Percentiles rank a stretch among this genome's conserved stretches.
Conservation (phyloP, 306 rosid genomes). For the Citrullus amarus region DNA sequence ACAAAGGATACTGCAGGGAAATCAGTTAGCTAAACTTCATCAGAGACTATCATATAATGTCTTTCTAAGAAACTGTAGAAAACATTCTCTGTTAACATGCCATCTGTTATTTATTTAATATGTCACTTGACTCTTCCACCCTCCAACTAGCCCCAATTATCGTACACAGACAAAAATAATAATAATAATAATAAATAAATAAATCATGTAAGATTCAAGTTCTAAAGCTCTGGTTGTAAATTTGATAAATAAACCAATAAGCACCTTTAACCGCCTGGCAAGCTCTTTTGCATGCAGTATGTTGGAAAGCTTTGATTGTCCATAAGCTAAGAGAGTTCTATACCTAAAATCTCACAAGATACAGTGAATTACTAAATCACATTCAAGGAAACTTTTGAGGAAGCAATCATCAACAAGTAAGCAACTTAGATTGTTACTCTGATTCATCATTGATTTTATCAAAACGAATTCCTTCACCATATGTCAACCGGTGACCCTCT, state of each 20-base stretch:
- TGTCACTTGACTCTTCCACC: background rate
- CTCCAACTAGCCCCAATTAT: background rate
- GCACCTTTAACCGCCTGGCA: slow-evolving; percentile 68
- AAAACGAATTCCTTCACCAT: slow-evolving; percentile 45
- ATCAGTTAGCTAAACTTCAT: background rate
- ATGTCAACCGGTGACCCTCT: slow-evolving; percentile 40
- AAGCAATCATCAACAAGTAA: slow-evolving; percentile 2
- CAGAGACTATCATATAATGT: background rate
- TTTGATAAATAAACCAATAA: background rate
- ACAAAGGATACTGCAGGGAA: background rate
- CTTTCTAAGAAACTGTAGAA: background rate
- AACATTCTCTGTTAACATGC: background rate
- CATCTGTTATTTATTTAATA: background rate
- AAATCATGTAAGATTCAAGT: background rate
- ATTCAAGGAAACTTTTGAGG: background rate
- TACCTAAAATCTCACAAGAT: slow-evolving; percentile 30
- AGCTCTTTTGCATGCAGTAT: slow-evolving; percentile 74
- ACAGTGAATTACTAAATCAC: background rate
- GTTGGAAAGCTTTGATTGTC: slow-evolving; percentile 77
- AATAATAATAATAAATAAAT: no score
- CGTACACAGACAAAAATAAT: no score
- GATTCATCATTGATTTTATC: slow-evolving; percentile 61
- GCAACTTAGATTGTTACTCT: slow-evolving; percentile 33
- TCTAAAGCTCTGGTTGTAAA: background rate
- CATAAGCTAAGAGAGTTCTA: slow-evolving; percentile 41